Evolutionary conservation across 176 grass and related monocot species (phyloP), one percentile per base, ranked within the genome.

Genomic region (Pontederia crassipes): DNA sequence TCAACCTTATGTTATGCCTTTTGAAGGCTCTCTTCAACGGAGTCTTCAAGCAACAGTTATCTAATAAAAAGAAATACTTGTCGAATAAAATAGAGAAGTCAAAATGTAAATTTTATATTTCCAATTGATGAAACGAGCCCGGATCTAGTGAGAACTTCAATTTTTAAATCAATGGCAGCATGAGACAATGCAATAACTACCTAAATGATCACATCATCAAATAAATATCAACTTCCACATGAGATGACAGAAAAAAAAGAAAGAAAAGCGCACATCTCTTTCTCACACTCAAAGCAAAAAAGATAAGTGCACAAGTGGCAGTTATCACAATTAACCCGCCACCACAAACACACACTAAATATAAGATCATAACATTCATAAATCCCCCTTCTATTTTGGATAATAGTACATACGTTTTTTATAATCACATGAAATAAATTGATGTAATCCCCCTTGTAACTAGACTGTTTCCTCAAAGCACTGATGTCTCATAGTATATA

Each of bases 1-100:
- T 97, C 87, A 77, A 72, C 76, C 83, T 83, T 97, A 63, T 97
- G 80, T 66, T 85, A 74, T 72, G 84, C 66, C 61, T 75, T 91
- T 55, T 97, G 87, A 78, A 85, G 76, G 12, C 76, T 66, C 63
- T 88, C 92, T 80, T 88, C 92, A 72, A 91, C 78, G 61, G 87
- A 85, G 88, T 97, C 92, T 85, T 97, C 87, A 76, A 97, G 92
- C 75, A 97, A 85, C 92, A 91, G 76, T 28, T 66, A n/a, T 18
- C 80, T 63, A 74, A 77, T 71, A 11, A 47, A 49, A 72, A 27
- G 20, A 70, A 71, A 64, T 61, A 16, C 11, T 58, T 28, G 15
- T 53, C 54, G 1, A 68, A 54, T 73, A 62, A 9, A 62, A 40
- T 66, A 45, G 45, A 70, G 29, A 45, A 73, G 17, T 57, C 16